Percentiles rank a stretch among this genome's conserved stretches.
Evolutionary conservation across 2,329 filamentous ascomycete species (phyloP).

Genomic region (Colletotrichum sp.): DNA sequence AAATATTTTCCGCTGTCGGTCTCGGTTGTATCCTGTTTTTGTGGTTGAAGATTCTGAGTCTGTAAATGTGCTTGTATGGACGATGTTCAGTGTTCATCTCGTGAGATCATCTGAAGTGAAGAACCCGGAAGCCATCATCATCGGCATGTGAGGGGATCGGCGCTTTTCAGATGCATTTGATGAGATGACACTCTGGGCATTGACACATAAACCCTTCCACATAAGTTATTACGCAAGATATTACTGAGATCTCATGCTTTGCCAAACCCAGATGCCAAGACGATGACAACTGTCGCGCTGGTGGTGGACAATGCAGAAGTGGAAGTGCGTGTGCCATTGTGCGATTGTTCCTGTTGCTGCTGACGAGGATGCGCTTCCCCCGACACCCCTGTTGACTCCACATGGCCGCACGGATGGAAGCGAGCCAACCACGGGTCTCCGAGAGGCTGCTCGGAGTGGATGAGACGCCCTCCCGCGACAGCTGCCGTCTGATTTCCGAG

Average conservation of each 20-base stretch:
- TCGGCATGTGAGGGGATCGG: neutral
- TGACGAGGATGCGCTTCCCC: neutral
- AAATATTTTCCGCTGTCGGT: neutral
- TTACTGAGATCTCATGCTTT: neutral
- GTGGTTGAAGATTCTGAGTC: neutral
- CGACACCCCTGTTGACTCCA: neutral
- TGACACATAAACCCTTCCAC: neutral
- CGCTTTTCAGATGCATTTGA: neutral
- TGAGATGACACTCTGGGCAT: neutral
- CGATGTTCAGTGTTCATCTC: neutral
- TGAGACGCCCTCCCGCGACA: conserved; percentile 21
- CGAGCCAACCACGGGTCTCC: neutral
- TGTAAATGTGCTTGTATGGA: neutral
- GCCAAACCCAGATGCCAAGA: neutral
- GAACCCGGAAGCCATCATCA: neutral
- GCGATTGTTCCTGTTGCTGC: neutral
- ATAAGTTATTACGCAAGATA: neutral
- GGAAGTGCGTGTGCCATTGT: neutral
- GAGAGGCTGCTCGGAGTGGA: neutral
- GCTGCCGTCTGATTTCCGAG: conserved; percentile 17
- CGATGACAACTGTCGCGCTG: neutral
- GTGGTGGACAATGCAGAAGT: neutral
- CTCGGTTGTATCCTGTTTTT: neutral
- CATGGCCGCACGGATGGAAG: neutral
- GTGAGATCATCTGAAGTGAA: neutral